phyloP scores from a whole-genome alignment of 164 flowering plant species.

The Liriodendron chinense region DNA sequence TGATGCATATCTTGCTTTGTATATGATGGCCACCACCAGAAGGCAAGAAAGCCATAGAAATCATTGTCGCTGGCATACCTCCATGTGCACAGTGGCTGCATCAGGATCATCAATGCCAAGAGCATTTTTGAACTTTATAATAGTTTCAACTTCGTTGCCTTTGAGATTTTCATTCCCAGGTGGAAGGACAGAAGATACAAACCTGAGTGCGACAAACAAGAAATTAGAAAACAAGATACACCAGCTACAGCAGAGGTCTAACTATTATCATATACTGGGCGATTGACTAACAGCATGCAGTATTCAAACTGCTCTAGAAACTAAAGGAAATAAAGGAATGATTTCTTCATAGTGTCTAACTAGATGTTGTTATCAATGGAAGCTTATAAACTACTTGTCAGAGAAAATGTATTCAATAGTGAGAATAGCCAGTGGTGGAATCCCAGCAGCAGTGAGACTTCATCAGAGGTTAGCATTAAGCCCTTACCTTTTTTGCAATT shows the following conservation, averaged over 20 bases:
- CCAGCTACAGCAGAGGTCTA: not conserved
- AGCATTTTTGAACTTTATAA: slow-evolving; percentile 68
- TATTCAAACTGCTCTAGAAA: not conserved
- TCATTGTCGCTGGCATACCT: slow-evolving; percentile 44
- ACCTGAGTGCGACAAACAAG: slow-evolving; percentile 31
- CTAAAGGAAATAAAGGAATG: too few relatives aligned
- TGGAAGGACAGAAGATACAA: slow-evolving; percentile 85
- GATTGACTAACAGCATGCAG: not conserved
- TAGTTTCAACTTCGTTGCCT: slow-evolving; percentile 86
- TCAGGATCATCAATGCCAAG: slow-evolving; percentile 98
- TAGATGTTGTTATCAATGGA: too few relatives aligned
- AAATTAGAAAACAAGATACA: not conserved
- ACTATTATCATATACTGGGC: not conserved
- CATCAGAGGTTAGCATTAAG: too few relatives aligned
- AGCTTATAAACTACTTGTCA: too few relatives aligned
- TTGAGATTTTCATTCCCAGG: slow-evolving; percentile 67
- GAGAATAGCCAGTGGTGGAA: too few relatives aligned
- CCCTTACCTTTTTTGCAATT: too few relatives aligned
- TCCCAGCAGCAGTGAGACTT: too few relatives aligned
- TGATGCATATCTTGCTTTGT: not conserved
- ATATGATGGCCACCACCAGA: not conserved
- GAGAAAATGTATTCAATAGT: too few relatives aligned
- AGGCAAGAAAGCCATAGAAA: not conserved
- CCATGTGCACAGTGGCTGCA: slow-evolving; percentile 96
- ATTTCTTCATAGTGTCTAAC: too few relatives aligned